A percentile compares a stretch with the other conserved stretches of the same genome.
These are phyloP conservation scores for Sequoiadendron giganteum DNA, from an alignment of 75 land plant species.

Conservation along the genomic window DNA sequence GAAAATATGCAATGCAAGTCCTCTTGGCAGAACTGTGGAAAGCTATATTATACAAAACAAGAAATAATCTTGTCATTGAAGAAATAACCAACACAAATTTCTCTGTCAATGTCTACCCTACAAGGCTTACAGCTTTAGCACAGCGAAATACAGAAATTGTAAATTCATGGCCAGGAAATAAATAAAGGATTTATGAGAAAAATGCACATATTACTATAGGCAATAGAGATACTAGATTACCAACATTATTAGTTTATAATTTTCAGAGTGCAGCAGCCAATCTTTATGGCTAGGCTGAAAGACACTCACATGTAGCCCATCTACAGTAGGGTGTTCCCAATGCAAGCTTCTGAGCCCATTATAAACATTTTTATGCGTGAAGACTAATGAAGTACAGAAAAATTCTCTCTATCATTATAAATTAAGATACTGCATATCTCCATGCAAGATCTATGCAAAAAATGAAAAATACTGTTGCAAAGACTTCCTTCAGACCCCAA, in stretches of 20 bases:
- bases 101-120: not conserved
- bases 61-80: not conserved
- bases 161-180: not conserved
- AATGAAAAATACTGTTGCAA: not conserved
- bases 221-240: too few relatives aligned
- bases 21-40: not conserved
- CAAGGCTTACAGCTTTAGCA: not conserved
- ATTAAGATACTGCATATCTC: not conserved
- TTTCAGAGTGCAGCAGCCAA: constrained; percentile 56
- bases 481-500: not conserved
- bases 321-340: constrained; percentile 48
- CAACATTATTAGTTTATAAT: not conserved
- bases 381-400: not conserved
- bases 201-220: too few relatives aligned
- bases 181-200: too few relatives aligned
- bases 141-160: not conserved
- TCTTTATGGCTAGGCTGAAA: constrained; percentile 81
- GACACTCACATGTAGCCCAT: constrained; percentile 46
- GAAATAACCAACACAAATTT: not conserved
- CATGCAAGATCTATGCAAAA: not conserved
- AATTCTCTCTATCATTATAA: not conserved
- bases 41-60: not conserved
- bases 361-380: not conserved
- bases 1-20: not conserved
- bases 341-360: constrained; percentile 39